phyloP scores from a whole-genome alignment of 345 rosid species.

The Clarkia xantiana region DNA sequence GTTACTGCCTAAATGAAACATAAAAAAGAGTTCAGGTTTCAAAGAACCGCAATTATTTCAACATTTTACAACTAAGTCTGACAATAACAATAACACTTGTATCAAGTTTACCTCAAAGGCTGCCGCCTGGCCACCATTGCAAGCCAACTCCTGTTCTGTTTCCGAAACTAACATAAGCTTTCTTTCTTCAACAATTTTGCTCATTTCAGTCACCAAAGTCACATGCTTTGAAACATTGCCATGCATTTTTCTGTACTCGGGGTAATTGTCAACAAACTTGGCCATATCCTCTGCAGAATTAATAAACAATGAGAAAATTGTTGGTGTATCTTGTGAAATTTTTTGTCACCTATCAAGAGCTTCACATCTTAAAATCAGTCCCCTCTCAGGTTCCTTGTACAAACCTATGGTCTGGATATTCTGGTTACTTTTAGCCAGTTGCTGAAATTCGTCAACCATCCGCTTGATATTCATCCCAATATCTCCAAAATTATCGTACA shows the following conservation, averaged over 20 bases:
- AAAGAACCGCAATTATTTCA: background rate
- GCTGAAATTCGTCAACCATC: slow-evolving; percentile 98
- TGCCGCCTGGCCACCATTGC: slow-evolving; percentile 95
- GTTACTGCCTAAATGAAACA: slow-evolving; percentile 68
- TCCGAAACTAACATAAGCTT: slow-evolving; percentile 89
- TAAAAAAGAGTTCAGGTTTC: slow-evolving; percentile 10
- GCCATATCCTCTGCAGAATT: slow-evolving; percentile 86
- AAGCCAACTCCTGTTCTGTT: slow-evolving; percentile 94
- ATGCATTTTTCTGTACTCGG: slow-evolving; percentile 92
- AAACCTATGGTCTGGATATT: slow-evolving; percentile 89
- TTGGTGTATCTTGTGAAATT: too few species aligned
- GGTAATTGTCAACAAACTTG: slow-evolving; percentile 91
- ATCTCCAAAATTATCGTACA: slow-evolving; percentile 95
- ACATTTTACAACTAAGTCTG: background rate
- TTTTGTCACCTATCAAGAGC: background rate
- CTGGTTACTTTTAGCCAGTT: slow-evolving; percentile 91
- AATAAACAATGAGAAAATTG: too few species aligned
- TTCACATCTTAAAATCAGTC: background rate
- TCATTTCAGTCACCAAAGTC: slow-evolving; percentile 91
- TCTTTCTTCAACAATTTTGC: slow-evolving; percentile 84
- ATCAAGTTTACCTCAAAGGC: slow-evolving; percentile 72
- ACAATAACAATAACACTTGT: background rate
- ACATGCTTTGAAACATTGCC: slow-evolving; percentile 98
- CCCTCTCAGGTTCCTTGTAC: slow-evolving; percentile 9
- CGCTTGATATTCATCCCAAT: slow-evolving; percentile 93